Evolutionary conservation across 305 asterid genomes (phyloP), one percentile per base, ranked within the genome.

Genomic region (Rubia balearica): DNA sequence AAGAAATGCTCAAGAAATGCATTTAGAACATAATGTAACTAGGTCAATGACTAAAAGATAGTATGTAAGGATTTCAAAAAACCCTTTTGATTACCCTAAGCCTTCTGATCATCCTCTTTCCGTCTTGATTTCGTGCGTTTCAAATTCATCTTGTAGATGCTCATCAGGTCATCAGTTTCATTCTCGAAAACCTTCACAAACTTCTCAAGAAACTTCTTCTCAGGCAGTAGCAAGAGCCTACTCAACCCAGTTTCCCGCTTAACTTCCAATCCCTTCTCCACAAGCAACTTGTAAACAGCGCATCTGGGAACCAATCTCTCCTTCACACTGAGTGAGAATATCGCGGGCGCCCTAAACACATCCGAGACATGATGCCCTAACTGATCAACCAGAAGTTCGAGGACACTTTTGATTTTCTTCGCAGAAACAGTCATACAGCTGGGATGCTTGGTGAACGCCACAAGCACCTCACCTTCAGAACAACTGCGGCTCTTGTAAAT

Each of bases 231-330:
- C 14, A 77, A 33, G 3, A 75, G 67, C 19, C 30, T 42, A 5
- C 12, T 2, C 74, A 78, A 59, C 17, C 61, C 69, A 67, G 66
- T 48, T 27, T 72, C 69, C 59, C 73, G 36, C 11, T 36, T 68
- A 73, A 72, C 70, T 19, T 77, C 45, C 60, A 85, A 75, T 45
- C 76, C 78, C 78, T 67, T 78, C 21, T 36, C 70, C 24, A 63
- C 53, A 80, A 85, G 51, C 41, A 42, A 55, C 36, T 42, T 66
- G 67, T 72, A 73, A 53, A 83, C 77, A 12, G 80, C 55, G 68
- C 82, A 83, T 77, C 88, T 78, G 10, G 86, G 90, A 16, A 76
- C 53, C 45, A 73, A 66, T 33, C 77, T 78, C 74, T 16, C 68
- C 83, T 83, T 75, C 84, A 81, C 7, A 62, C 69, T 82, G 27